A percentile compares a stretch with the other conserved stretches of the same genome.
Conservation (phyloP, 1,139 yeast genomes). For the Taphrina sp. region DNA sequence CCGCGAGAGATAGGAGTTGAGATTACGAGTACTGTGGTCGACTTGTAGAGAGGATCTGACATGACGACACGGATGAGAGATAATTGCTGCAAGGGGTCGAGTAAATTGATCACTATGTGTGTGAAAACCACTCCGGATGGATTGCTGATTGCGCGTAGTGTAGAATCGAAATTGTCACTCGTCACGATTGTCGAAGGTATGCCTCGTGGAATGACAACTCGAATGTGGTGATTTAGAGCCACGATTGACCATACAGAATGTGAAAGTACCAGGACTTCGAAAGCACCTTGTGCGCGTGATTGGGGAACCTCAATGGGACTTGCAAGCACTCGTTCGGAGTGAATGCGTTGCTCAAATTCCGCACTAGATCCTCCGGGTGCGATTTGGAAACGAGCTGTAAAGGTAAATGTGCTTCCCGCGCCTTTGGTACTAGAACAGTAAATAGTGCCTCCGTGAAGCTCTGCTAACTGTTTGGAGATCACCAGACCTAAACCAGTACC, state of each 20-base stretch:
- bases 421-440: conserved; percentile 69
- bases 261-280: conserved; percentile 42
- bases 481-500: conserved; percentile 77
- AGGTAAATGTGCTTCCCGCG: conserved; percentile 68
- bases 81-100: conserved; percentile 39
- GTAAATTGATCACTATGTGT: conserved; percentile 43
- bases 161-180: conserved; percentile 34
- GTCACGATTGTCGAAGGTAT: conserved; percentile 34
- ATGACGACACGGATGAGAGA: conserved; percentile 36
- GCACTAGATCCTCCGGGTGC: conserved; percentile 33
- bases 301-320: conserved; percentile 27
- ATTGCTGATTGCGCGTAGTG: conserved; percentile 21
- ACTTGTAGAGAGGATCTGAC: conserved; percentile 27
- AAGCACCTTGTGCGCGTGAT: background rate
- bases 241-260: conserved; percentile 42
- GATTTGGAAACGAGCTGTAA: conserved; percentile 43
- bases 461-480: conserved; percentile 85
- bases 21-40: conserved; percentile 41
- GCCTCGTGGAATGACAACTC: conserved; percentile 40
- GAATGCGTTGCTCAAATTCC: conserved; percentile 29
- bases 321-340: conserved; percentile 23
- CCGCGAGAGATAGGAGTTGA: conserved; percentile 43
- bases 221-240: conserved; percentile 43
- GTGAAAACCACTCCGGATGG: conserved; percentile 39
- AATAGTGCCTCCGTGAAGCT: conserved; percentile 65